These are phyloP conservation scores for Eragrostis curvula DNA, from an alignment of 176 grass and related monocot genomes.

Conservation along the genomic window DNA sequence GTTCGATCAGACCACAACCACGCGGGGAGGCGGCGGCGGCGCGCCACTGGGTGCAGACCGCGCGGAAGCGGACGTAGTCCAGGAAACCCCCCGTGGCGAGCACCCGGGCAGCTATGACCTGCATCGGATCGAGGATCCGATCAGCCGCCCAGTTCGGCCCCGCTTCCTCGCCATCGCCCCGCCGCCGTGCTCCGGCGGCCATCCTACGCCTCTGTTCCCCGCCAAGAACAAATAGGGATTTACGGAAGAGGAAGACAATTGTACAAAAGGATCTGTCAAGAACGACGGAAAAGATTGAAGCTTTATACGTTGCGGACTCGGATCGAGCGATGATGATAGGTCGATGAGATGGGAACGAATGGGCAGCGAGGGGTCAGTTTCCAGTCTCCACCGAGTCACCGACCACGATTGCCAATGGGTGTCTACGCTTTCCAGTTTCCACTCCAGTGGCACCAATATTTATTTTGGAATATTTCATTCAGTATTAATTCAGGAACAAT, in stretches of 20 bases:
- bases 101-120: neutral
- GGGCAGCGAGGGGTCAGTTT: no score
- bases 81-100: neutral
- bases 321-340: no score
- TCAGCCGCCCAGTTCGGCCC: constrained; percentile 18
- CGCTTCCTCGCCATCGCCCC: neutral
- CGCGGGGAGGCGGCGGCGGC: constrained; percentile 25
- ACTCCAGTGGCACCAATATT: no score
- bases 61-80: constrained; percentile 27
- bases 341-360: no score
- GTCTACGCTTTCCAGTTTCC: no score
- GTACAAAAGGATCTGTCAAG: neutral
- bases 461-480: no score
- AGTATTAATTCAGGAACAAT: no score
- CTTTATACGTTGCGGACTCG: no score
- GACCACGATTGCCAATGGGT: no score
- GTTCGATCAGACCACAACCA: neutral
- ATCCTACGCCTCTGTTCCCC: neutral
- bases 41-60: constrained; percentile 16
- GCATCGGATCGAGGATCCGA: neutral
- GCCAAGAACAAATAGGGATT: no score
- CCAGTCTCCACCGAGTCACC: no score
- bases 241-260: neutral
- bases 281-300: neutral
- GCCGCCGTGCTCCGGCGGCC: neutral